These are phyloP conservation scores for Cerrena zonata DNA, from an alignment of 1,284 basidiomycete species.

Conservation along the genomic window DNA sequence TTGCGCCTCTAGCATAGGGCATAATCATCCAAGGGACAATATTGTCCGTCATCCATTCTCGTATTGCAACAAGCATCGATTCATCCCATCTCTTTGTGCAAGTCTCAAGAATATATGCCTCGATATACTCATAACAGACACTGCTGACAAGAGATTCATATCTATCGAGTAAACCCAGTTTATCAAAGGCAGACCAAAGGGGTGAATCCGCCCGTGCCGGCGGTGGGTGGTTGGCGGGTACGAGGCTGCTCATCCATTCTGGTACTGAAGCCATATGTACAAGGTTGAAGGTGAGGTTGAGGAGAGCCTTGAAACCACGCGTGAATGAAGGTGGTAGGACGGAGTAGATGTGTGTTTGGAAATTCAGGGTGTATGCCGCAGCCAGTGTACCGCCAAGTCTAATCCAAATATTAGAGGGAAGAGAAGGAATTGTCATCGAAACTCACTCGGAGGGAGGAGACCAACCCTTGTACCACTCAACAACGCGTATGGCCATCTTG, in stretches of 20 bases:
- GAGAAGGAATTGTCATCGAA: neutral
- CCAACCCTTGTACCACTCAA: constrained; percentile 67
- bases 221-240: constrained; percentile 11
- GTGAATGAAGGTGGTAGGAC: constrained; percentile 61
- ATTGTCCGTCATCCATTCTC: constrained; percentile 71
- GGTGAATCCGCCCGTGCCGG: constrained; percentile 29
- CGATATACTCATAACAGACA: constrained; percentile 82
- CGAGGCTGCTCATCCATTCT: constrained; percentile 16
- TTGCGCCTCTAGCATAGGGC: constrained; percentile 67
- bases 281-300: constrained; percentile 49
- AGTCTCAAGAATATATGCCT: constrained; percentile 59
- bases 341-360: constrained; percentile 67
- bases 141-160: constrained; percentile 80
- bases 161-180: constrained; percentile 74
- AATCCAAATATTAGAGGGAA: constrained; percentile 9
- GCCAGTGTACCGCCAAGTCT: constrained; percentile 59
- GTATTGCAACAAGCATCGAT: constrained; percentile 56
- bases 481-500: constrained; percentile 48
- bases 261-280: constrained; percentile 18
- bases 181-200: constrained; percentile 61
- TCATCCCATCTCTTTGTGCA: constrained; percentile 68
- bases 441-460: constrained; percentile 52
- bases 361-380: constrained; percentile 56
- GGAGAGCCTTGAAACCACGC: constrained; percentile 57
- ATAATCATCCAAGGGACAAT: constrained; percentile 80